Percentiles rank a stretch among this genome's conserved stretches.
These are phyloP conservation scores for Aurinia saxatilis DNA, from an alignment of 345 rosid species.

Conservation along the genomic window DNA sequence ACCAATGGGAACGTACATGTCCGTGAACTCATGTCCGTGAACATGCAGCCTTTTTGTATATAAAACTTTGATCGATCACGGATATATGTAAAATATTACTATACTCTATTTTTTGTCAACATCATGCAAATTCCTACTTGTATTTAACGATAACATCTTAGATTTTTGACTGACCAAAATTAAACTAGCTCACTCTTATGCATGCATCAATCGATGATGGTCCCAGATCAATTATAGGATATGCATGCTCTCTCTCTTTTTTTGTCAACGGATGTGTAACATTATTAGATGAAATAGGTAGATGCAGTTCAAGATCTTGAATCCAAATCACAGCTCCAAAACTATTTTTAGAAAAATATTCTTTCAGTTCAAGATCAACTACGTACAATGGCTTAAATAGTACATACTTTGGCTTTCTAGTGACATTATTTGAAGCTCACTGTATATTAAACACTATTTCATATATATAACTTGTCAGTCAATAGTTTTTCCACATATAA, in stretches of 20 bases:
- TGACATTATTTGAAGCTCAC: background rate
- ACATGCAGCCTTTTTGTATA: conserved; percentile 4
- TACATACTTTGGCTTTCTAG: background rate
- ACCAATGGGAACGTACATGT: conserved; percentile 17
- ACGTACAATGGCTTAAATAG: no score
- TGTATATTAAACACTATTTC: background rate
- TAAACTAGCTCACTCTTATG: background rate
- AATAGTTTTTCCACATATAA: conserved; percentile 4
- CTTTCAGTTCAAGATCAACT: no score
- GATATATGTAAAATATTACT: background rate
- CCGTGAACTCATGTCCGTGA: conserved; percentile 24
- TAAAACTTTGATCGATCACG: conserved; percentile 9
- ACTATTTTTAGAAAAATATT: background rate
- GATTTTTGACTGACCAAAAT: background rate
- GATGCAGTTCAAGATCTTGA: background rate
- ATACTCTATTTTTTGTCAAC: conserved; percentile 8
- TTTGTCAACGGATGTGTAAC: no score
- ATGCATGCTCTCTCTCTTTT: no score
- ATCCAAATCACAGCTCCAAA: background rate
- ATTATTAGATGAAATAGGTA: background rate
- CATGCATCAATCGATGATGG: background rate
- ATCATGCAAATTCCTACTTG: conserved; percentile 4
- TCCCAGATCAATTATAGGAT: background rate
- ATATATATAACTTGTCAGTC: background rate
- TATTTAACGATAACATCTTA: background rate